Base-by-base conservation (phyloP, 2,329 filamentous ascomycete genomes). In the Botryotinia calthae region DNA sequence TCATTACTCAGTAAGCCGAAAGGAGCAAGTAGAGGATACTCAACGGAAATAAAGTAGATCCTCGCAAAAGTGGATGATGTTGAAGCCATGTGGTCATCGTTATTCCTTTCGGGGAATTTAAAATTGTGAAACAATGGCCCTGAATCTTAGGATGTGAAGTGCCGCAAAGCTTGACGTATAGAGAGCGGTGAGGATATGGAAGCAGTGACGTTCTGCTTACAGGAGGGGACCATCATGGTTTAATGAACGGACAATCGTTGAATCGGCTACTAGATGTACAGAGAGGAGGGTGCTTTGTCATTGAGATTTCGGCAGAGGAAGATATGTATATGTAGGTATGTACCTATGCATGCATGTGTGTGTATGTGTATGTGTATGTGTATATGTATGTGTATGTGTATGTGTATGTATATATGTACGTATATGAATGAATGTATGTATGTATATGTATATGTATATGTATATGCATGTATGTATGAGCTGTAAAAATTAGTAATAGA, bases 101-200 rank as follows among this genome's bases (percentile, higher is more conserved):
- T 37, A n/a, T 44, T 67, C 25, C 25, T n/a, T 18, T 70, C 56
- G 42, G 54, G 54, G 5, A 25, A 62, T 67, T 58, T 42, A n/a
- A 37, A 20, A 34, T 25, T 67, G 62, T 67, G 68, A 70, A 31
- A 71, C 70, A 67, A 16, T 72, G 34, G 31, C 61, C 70, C 70
- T 66, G 61, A 71, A 71, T 66, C 63, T 71, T 46, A 58, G 58
- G 40, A 59, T 59, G 58, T 63, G 25, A 51, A 70, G 28, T 62
- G 68, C 68, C 68, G 58, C 16, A 25, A 31, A 66, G 28, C 8
- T 65, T 67, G 37, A 66, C n/a, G 31, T 48, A 31, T 42, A 28
- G 25, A 22, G 65, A 67, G 70, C 70, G 70, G 70, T 67, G 70
- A 72, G 34, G 37, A 58, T 42, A 20, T n/a, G 28, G 25, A 28